phyloP scores from a whole-genome alignment of 768 basidiomycete genomes.

The Tulasnella sp. region DNA sequence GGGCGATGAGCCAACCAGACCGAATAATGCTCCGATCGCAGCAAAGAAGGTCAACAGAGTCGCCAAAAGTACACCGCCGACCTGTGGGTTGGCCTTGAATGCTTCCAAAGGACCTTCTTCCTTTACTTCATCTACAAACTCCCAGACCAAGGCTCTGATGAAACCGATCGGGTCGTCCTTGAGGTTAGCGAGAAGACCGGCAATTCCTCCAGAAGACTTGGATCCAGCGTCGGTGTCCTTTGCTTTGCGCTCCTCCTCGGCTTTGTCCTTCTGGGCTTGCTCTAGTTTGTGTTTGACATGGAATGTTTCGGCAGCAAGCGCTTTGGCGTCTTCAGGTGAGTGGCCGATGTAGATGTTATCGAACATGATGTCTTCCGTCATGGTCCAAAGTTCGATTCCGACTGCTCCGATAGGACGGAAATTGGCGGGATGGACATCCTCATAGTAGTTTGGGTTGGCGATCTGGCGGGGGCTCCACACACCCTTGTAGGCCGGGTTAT shows the following conservation, averaged over 20 bases:
- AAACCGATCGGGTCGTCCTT: conserved; percentile 65
- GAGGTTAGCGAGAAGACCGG: conserved; percentile 39
- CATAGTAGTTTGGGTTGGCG: conserved; percentile 79
- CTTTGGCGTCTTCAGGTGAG: conserved; percentile 73
- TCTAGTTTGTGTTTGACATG: conserved; percentile 80
- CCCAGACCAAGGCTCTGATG: conserved; percentile 62
- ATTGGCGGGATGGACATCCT: conserved; percentile 73
- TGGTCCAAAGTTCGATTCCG: conserved; percentile 98
- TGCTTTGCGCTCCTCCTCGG: conserved; percentile 34
- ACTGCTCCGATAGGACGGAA: conserved; percentile 87
- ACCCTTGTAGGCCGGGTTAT: conserved; percentile 97
- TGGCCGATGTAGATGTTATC: conserved; percentile 91
- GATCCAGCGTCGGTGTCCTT: conserved; percentile 31
- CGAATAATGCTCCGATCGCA: conserved; percentile 68
- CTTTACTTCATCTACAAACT: conserved; percentile 68
- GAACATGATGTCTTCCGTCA: conserved; percentile 92
- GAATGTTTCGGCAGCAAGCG: conserved; percentile 78
- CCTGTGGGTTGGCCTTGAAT: conserved; percentile 80
- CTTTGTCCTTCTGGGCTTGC: conserved; percentile 32
- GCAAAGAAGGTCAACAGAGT: conserved; percentile 70
- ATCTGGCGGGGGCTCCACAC: conserved; percentile 88
- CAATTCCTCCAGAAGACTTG: conserved; percentile 24
- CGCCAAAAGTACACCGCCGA: conserved; percentile 62
- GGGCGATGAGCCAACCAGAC: conserved; percentile 57
- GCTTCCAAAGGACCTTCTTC: conserved; percentile 59